Evolutionary conservation across 495 filamentous ascomycete genomes (phyloP), one percentile per base, ranked within the genome.

Genomic region (Filosporella fistucella): DNA sequence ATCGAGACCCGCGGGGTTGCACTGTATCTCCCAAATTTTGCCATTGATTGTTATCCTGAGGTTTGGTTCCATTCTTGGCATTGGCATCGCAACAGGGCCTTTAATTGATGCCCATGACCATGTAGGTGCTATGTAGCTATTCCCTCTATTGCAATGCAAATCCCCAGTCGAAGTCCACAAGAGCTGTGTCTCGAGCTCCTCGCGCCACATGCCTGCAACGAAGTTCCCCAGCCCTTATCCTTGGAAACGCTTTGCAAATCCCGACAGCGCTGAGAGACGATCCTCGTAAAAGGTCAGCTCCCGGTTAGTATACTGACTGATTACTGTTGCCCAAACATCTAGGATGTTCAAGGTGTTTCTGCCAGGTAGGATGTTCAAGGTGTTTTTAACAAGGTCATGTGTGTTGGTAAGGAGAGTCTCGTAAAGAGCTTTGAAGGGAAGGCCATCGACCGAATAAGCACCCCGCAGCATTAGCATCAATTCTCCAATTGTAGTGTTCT

Each of bases 211-310:
- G 35, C 35, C 35, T 13, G 35, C 35, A 12, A 38, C 7, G 35
- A 13, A 38, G 7, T 38, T 38, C 8, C 35, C 35, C 8, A 12
- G 35, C 17, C 35, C 35, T 10, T 18, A 13, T 38, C 9, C 16
- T 45, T 30, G 28, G 2, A 61, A 37, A 2, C 38, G 42, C 3
- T 44, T 48, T 1, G 57, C 63, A 8, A 69, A 26, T 13, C 66
- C 64, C 13, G 58, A 45, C 25, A 69, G 22, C 3, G 65, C 66
- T 16, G 59, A 57, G 23, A 68, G 52, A 5, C 60, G 58, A 37
- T 68, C 66, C 14, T 46, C 52, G 16, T 63, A 38, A 21, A 56
- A 55, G 1, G 64, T 63, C 14, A 66, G 54, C 32, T 40, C 13
- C 17, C 58, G 44, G n/a, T 49, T 35, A 0, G 60, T 57, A 43